Base-by-base conservation (phyloP, 192 early-diverging fungal species). In the Dimargaris xerosporica region DNA sequence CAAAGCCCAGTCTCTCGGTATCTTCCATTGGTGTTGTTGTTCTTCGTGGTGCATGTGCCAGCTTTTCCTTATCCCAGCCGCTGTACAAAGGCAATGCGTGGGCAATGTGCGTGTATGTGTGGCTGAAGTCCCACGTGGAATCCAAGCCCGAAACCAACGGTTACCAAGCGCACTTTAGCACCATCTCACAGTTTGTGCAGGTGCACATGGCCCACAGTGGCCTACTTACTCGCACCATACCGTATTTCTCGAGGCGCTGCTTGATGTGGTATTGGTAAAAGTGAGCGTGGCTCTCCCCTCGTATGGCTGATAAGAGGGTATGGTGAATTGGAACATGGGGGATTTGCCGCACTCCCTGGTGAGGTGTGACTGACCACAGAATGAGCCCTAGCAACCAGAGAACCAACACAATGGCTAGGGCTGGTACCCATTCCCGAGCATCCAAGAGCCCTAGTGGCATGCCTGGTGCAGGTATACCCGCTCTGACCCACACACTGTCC, bases 211-310 rank as follows among this genome's bases (percentile, higher is more conserved):
- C n/a, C n/a, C n/a, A n/a, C n/a, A n/a, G n/a, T n/a, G n/a, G n/a
- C n/a, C 19, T 50, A 55, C 54, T 55, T 55, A 55, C 54, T 3
- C 54, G 54, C 29, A 55, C 54, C n/a, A 55, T 55, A 10, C 54
- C 54, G 28, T 55, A 26, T 29, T 29, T 15, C n/a, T 29, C n/a
- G n/a, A 55, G 54, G 15, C 28, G 15, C n/a, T 1, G n/a, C 16
- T 29, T 17, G 15, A 55, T 17, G 28, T 55, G 28, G 13, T 55
- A 25, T 17, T 29, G 54, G 21, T 55, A 55, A 21, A 55, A 21
- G 3, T 55, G n/a, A 26, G 54, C n/a, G 54, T 55, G 54, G 29
- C 54, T 55, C 28, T 55, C 54, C 54, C 54, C 54, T 55, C 28
- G 17, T 25, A 55, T 17, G 15, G 28, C 3, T 55, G 54, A 55